A percentile compares a stretch with the other conserved stretches of the same genome.
These are phyloP conservation scores for Verbena officinalis DNA, from an alignment of 257 asterid species.

Conservation along the genomic window DNA sequence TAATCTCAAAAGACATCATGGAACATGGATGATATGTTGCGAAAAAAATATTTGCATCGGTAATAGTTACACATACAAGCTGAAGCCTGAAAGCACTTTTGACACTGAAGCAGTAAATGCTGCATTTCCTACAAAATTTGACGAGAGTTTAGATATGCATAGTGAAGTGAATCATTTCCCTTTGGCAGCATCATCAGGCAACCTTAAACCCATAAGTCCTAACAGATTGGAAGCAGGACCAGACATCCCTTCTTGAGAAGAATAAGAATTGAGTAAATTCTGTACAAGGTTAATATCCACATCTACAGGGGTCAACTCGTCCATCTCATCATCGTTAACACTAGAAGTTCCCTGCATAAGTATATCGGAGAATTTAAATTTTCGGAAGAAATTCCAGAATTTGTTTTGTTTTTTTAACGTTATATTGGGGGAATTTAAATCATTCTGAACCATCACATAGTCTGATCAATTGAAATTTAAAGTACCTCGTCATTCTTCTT, in stretches of 20 bases:
- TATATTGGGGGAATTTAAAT: too few species aligned
- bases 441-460: background rate
- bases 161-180: slow-evolving; percentile 41
- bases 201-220: slow-evolving; percentile 82
- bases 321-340: slow-evolving; percentile 58
- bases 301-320: slow-evolving; percentile 81
- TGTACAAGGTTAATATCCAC: slow-evolving; percentile 91
- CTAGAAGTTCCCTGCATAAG: slow-evolving; percentile 62
- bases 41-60: too few species aligned
- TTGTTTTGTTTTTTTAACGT: too few species aligned
- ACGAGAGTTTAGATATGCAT: background rate
- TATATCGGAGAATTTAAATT: background rate
- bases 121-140: background rate
- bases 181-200: slow-evolving; percentile 73
- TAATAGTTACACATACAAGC: background rate
- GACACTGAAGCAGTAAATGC: background rate
- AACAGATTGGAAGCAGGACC: slow-evolving; percentile 96
- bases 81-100: background rate
- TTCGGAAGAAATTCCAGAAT: slow-evolving; percentile 6
- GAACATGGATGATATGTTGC: too few species aligned
- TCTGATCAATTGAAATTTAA: background rate
- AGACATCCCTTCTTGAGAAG: slow-evolving; percentile 88
- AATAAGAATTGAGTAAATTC: slow-evolving; percentile 76
- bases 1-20: too few species aligned
- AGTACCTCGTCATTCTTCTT: slow-evolving; percentile 72